Evolutionary conservation across 208 protist species (phyloP), one percentile per base, ranked within the genome.

Genomic region (Naegleria fowleri): DNA sequence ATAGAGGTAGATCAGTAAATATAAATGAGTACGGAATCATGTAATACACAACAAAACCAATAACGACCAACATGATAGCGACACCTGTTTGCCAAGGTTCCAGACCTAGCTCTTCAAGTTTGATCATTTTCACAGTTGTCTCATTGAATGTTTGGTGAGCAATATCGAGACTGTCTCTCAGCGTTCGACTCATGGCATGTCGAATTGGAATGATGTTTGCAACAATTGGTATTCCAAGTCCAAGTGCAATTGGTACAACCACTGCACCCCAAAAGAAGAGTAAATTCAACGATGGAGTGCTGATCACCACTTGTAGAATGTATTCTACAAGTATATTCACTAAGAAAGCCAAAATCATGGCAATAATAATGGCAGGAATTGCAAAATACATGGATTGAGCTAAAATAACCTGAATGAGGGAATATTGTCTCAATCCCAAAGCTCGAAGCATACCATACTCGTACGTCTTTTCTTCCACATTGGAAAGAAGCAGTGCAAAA

Each of bases 391-490:
- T n/a, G 0, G 96, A 94, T 92, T 98, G 95, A 16, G 87, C 90
- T n/a, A 95, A 52, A 19, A 99, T 90, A 11, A 99, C 90, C 5
- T 92, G 41, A 22, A 97, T 94, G n/a, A 99, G 91, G 9, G 94
- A 93, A 9, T 86, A 86, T 75, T 96, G 94, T 39, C 90, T 86
- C 94, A 99, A 96, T 83, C 98, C 98, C 75, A 98, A 94, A 11
- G 97, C 96, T 55, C 98, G 93, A 5, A 99, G 92, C 97, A 99
- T 98, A 89, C 97, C 97, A 90, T 98, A 96, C 92, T 99, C 98
- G 93, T 97, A 99, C 84, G 97, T 98, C 52, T 98, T 98, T 90
- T 98, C 96, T 86, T 99, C 97, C 0, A 97, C 96, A 92, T 99
- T 97, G 58, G 95, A 95, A 16, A 97, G 92, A 0, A 99, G 92